Base-by-base conservation (phyloP, 768 basidiomycete genomes). In the Podaxis sp. region DNA sequence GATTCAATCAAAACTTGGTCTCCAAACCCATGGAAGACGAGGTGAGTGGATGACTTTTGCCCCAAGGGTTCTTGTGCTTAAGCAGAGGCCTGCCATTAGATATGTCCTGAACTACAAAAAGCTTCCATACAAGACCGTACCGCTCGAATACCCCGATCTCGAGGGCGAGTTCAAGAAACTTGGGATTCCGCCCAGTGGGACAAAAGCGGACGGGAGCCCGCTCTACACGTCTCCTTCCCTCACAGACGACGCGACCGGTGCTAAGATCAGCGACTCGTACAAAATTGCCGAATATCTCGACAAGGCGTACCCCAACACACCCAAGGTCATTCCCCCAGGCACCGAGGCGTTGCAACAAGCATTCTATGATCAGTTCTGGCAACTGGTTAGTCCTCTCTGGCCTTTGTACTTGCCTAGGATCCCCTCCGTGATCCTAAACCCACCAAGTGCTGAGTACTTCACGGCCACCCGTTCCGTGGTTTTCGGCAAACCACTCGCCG, bases 131-230 rank as follows among this genome's bases (percentile, higher is more conserved):
- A 77, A 73, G 65, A 84, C 83, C 3, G 75, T 78, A 50, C 83
- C 80, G 79, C 68, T 85, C 58, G 83, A 85, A 61, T 82, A 76
- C 63, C 80, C 80, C 2, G 81, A 86, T 57, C 80, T 87, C 55
- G 77, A 71, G 55, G 27, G 55, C 0, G 66, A 70, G 51, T 70
- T 70, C 67, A 73, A 73, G 59, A 71, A 77, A 57, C 61, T 79
- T 22, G 77, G 78, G 1, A 76, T 79, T 1, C 59, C 67, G 1
- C 75, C 81, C 11, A 80, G 77, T 0, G 49, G 43, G 15, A 68
- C 54, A n/a, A 70, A 71, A 27, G 61, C 68, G 2, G 74, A 79
- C 52, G 77, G 77, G 1, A 54, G 55, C 9, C 73, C 68, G 1
- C 63, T 63, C 41, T 82, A 84, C 69, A 83, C 81, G 11, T 71